A percentile compares a stretch with the other conserved stretches of the same genome.
phyloP scores from a whole-genome alignment of 2,329 filamentous ascomycete genomes.

The Hymenoscyphus fructigenus region DNA sequence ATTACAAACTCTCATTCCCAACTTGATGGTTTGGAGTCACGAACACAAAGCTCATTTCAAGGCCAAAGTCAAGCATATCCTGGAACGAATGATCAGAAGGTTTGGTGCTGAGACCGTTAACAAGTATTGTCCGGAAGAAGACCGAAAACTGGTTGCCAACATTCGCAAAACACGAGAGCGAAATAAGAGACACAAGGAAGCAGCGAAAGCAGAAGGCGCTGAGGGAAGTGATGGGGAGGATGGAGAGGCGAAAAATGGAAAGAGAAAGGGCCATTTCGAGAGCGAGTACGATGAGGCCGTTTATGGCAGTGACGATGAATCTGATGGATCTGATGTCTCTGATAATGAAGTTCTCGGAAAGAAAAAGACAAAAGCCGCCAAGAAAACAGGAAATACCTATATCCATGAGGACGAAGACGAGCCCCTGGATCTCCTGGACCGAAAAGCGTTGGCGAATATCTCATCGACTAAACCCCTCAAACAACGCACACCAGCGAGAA shows the following conservation, averaged over 20 bases:
- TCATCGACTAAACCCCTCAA: constrained; percentile 82
- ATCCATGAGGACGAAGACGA: constrained; percentile 95
- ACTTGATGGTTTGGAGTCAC: constrained; percentile 93
- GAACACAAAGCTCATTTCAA: constrained; percentile 98
- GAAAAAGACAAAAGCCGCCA: constrained; percentile 44
- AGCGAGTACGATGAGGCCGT: constrained; percentile 96
- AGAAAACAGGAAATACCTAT: constrained; percentile 70
- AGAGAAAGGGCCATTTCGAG: constrained; percentile 67
- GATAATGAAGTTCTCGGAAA: constrained; percentile 56
- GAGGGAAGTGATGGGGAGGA: constrained; percentile 58
- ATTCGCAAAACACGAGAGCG: constrained; percentile 95
- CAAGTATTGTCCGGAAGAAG: constrained; percentile 76
- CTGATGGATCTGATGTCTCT: constrained; percentile 62
- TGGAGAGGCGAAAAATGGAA: constrained; percentile 43
- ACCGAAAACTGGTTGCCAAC: constrained; percentile 87
- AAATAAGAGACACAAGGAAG: constrained; percentile 84
- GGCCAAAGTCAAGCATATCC: constrained; percentile 95
- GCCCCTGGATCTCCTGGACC: constrained; percentile 89
- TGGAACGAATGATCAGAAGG: constrained; percentile 89
- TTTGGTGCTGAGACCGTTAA: constrained; percentile 84
- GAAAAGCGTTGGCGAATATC: constrained; percentile 86
- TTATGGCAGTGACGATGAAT: constrained; percentile 57
- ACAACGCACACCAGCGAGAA: constrained; percentile 48
- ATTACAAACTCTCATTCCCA: constrained; percentile 76
- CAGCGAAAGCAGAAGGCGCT: constrained; percentile 55